phyloP scores from a whole-genome alignment of 2,329 filamentous ascomycete species.

The Balansia obtecta region DNA sequence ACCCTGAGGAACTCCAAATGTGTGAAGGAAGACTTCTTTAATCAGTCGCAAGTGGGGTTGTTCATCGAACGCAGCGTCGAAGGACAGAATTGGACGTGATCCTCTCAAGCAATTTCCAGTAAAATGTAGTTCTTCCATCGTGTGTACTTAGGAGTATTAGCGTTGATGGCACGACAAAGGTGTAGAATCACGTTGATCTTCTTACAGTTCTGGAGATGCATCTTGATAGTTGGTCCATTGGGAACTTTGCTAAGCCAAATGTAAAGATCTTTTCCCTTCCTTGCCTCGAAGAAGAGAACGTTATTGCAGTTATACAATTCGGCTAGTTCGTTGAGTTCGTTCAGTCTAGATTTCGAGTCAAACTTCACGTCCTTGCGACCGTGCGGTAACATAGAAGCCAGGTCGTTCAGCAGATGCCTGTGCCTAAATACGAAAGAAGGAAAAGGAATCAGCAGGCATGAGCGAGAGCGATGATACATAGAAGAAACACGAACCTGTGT shows the following conservation, averaged over 20 bases:
- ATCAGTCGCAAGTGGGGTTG: conserved; percentile 71
- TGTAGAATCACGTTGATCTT: neutral
- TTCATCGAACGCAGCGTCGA: conserved; percentile 76
- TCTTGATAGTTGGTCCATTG: conserved; percentile 47
- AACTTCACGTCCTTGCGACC: conserved; percentile 91
- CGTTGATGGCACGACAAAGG: conserved; percentile 12
- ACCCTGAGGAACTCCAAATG: conserved; percentile 83
- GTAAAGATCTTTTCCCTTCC: conserved; percentile 91
- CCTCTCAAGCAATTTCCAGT: conserved; percentile 95
- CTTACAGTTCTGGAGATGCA: conserved; percentile 68
- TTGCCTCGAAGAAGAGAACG: conserved; percentile 86
- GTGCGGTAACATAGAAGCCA: conserved; percentile 81
- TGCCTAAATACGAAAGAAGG: conserved; percentile 43
- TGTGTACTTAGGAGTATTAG: conserved; percentile 54
- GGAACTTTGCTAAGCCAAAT: conserved; percentile 87
- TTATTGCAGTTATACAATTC: conserved; percentile 89
- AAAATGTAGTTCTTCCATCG: conserved; percentile 94
- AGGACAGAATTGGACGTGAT: conserved; percentile 79
- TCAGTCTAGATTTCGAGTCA: conserved; percentile 84
- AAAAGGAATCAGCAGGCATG: neutral
- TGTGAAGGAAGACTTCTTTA: conserved; percentile 80
- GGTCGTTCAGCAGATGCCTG: conserved; percentile 82
- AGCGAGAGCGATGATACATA: neutral
- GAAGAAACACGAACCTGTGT: conserved; percentile 46
- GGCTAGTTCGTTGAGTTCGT: conserved; percentile 64